These are phyloP conservation scores for Boletellus ananiceps DNA, from an alignment of 768 basidiomycete genomes.

Conservation along the genomic window DNA sequence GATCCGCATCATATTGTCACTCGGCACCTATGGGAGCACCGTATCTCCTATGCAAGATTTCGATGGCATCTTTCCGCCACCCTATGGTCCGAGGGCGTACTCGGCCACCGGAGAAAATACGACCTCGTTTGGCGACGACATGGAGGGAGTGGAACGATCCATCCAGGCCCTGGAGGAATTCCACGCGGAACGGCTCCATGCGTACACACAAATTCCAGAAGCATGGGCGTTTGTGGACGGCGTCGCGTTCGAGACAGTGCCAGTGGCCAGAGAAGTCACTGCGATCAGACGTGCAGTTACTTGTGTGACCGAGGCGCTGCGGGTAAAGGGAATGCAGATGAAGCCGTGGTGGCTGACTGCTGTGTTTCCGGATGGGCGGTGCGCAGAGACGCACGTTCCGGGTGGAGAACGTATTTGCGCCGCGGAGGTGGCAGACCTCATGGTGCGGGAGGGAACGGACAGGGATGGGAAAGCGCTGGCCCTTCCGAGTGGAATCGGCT, in stretches of 20 bases:
- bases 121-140: conserved; percentile 40
- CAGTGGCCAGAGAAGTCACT: conserved; percentile 56
- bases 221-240: conserved; percentile 56
- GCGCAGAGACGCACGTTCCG: conserved; percentile 36
- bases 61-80: conserved; percentile 69
- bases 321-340: conserved; percentile 15
- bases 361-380: conserved; percentile 52
- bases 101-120: conserved; percentile 31
- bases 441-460: conserved; percentile 27
- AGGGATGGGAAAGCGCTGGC: conserved; percentile 15
- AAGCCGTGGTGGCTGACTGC: conserved; percentile 78
- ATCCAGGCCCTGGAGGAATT: conserved; percentile 53
- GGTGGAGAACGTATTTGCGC: conserved; percentile 27
- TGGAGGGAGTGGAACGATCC: conserved; percentile 34
- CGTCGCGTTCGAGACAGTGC: conserved; percentile 77
- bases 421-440: conserved; percentile 41
- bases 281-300: conserved; percentile 63
- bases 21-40: conserved; percentile 73
- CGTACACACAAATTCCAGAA: conserved; percentile 45
- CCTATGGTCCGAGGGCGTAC: conserved; percentile 57
- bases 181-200: conserved; percentile 56
- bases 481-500: conserved; percentile 55
- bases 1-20: conserved; percentile 57
- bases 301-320: conserved; percentile 28
- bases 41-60: conserved; percentile 67